Evolutionary conservation across 805 yeast species (phyloP).

Genomic region (Kodamaea jinghongensis): DNA sequence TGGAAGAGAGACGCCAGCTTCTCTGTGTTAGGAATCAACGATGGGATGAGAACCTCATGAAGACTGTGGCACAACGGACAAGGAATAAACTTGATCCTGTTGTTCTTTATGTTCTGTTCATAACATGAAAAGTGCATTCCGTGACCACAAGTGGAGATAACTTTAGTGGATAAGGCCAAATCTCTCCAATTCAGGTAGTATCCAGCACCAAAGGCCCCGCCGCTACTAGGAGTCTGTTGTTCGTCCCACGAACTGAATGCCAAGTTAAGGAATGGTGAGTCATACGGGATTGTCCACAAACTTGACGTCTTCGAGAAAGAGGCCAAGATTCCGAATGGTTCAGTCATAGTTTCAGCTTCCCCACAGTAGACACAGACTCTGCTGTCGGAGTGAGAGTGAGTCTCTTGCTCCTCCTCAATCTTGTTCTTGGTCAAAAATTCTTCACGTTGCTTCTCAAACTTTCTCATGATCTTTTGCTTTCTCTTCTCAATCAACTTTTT

Average conservation of each 20-base stretch:
- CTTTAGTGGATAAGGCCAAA: slow-evolving; percentile 17
- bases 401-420: slow-evolving; percentile 7
- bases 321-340: slow-evolving; percentile 59
- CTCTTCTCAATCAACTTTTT: slow-evolving; percentile 60
- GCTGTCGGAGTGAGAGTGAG: slow-evolving; percentile 11
- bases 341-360: slow-evolving; percentile 25
- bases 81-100: slow-evolving; percentile 24
- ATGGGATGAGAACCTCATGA: slow-evolving; percentile 46
- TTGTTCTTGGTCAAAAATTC: slow-evolving; percentile 42
- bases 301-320: slow-evolving; percentile 45
- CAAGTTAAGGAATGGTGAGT: slow-evolving; percentile 14
- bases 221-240: slow-evolving; percentile 15
- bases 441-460: slow-evolving; percentile 55
- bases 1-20: slow-evolving; percentile 9
- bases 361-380: slow-evolving; percentile 24
- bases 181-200: slow-evolving; percentile 18
- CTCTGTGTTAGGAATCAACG: slow-evolving; percentile 18
- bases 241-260: slow-evolving; percentile 26
- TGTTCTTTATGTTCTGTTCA: slow-evolving; percentile 20
- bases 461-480: slow-evolving; percentile 58
- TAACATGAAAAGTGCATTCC: slow-evolving; percentile 51
- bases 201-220: slow-evolving; percentile 17
- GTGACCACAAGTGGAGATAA: slow-evolving; percentile 50
- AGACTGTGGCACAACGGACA: slow-evolving; percentile 53
- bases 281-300: slow-evolving; percentile 47